Evolutionary conservation across 2,329 filamentous ascomycete species (phyloP).

Genomic region (Cadophora gregata): DNA sequence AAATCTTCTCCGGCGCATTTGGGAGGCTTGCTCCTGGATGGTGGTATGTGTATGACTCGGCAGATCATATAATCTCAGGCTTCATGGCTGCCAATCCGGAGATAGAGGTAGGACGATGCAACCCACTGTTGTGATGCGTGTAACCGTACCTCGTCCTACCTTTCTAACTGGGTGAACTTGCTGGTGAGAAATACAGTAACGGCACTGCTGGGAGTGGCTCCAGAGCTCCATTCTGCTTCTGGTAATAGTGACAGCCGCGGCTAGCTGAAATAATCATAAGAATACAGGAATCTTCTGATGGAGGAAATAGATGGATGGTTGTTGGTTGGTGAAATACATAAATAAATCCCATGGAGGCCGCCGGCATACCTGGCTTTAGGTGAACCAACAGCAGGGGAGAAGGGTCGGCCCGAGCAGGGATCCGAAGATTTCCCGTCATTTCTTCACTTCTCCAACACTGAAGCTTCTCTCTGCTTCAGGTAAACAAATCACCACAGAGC

Average conservation of each 20-base stretch:
- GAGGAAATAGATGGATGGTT: not conserved
- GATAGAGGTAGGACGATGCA: conserved; percentile 9
- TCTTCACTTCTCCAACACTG: not conserved
- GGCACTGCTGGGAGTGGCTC: not conserved
- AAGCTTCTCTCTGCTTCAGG: not conserved
- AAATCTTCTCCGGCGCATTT: conserved; percentile 8
- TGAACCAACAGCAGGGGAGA: not conserved
- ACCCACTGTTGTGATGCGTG: conserved; percentile 4
- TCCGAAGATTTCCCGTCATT: not conserved
- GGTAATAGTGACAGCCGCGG: not conserved
- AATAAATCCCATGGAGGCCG: not conserved
- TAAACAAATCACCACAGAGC: not conserved
- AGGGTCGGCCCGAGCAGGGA: conserved; percentile 1
- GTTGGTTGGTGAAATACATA: not conserved
- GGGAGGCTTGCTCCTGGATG: not conserved
- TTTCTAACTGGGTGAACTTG: not conserved
- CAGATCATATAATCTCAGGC: not conserved
- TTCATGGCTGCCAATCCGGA: conserved; percentile 7
- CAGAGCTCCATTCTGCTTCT: not conserved
- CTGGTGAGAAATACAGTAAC: not conserved
- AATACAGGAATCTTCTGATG: not conserved
- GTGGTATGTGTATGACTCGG: not conserved
- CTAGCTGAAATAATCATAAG: not conserved
- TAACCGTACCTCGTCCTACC: not conserved
- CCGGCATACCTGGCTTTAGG: too few relatives aligned